phyloP scores from a whole-genome alignment of 345 rosid genomes.

The Pugionium dolabratum region DNA sequence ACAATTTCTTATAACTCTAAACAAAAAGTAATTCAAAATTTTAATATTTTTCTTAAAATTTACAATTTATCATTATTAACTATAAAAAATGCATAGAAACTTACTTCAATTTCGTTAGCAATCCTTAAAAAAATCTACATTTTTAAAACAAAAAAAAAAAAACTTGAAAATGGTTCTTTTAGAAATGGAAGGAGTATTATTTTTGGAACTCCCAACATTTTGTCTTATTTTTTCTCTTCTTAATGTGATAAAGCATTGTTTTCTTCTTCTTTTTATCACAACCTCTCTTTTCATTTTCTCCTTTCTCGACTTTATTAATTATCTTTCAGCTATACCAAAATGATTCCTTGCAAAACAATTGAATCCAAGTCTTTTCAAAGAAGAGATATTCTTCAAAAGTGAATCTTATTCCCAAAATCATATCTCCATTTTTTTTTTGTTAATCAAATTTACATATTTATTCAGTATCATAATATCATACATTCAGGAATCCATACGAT shows the following conservation, averaged over 20 bases:
- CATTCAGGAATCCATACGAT: too few relatives aligned
- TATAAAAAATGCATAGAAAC: too few relatives aligned
- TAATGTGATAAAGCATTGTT: slow-evolving; percentile 37
- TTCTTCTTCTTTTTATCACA: slow-evolving; percentile 35
- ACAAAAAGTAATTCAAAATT: too few relatives aligned
- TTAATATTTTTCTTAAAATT: too few relatives aligned
- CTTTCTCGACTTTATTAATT: slow-evolving; percentile 34
- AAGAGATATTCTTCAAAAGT: slow-evolving; percentile 37
- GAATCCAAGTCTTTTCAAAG: slow-evolving; percentile 40
- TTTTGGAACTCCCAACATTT: neutral
- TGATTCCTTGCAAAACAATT: slow-evolving; percentile 35
- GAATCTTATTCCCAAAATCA: slow-evolving; percentile 7
- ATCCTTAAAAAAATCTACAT: too few relatives aligned
- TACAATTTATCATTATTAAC: too few relatives aligned
- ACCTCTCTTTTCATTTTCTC: slow-evolving; percentile 31
- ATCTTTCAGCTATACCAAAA: slow-evolving; percentile 32
- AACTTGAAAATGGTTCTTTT: too few relatives aligned
- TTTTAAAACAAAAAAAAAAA: too few relatives aligned
- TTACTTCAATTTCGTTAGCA: too few relatives aligned
- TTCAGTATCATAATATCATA: neutral
- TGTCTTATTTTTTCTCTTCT: slow-evolving; percentile 6
- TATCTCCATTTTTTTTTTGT: slow-evolving; percentile 3
- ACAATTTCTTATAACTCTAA: too few relatives aligned
- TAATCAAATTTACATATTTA: slow-evolving; percentile 15
- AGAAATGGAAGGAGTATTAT: too few relatives aligned